phyloP scores from a whole-genome alignment of 2,329 filamentous ascomycete species.

The Fusarium sp. region DNA sequence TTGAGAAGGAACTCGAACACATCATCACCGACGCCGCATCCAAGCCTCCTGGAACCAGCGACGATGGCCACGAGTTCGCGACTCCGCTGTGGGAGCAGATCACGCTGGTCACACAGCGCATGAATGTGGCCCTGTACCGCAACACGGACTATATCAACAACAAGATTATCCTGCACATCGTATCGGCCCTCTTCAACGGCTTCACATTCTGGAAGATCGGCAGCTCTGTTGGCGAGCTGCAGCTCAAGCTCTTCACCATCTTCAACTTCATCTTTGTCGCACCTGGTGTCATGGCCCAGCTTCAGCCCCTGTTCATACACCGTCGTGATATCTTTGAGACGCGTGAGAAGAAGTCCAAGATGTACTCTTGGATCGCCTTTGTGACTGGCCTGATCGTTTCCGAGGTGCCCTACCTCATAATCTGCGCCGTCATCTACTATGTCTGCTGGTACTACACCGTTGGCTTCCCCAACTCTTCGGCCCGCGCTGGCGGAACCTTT shows the following conservation, averaged over 20 bases:
- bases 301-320: constrained; percentile 60
- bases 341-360: constrained; percentile 60
- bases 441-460: constrained; percentile 67
- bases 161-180: constrained; percentile 66
- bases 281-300: constrained; percentile 60
- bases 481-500: constrained; percentile 61
- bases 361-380: constrained; percentile 69
- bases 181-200: constrained; percentile 65
- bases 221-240: constrained; percentile 58
- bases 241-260: constrained; percentile 65
- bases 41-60: constrained; percentile 52
- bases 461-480: constrained; percentile 56
- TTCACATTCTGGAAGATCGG: constrained; percentile 70
- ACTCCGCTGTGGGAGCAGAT: constrained; percentile 71
- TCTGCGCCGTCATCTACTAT: constrained; percentile 59
- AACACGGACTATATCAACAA: constrained; percentile 73
- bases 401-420: constrained; percentile 56
- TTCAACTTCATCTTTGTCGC: constrained; percentile 72
- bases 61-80: constrained; percentile 75
- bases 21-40: constrained; percentile 65
- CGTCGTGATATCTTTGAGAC: constrained; percentile 60
- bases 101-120: constrained; percentile 69
- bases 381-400: constrained; percentile 61
- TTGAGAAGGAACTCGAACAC: constrained; percentile 69
- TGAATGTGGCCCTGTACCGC: constrained; percentile 69